These are phyloP conservation scores for Penicillium paneum DNA, from an alignment of 2,329 filamentous ascomycete genomes.

Conservation along the genomic window DNA sequence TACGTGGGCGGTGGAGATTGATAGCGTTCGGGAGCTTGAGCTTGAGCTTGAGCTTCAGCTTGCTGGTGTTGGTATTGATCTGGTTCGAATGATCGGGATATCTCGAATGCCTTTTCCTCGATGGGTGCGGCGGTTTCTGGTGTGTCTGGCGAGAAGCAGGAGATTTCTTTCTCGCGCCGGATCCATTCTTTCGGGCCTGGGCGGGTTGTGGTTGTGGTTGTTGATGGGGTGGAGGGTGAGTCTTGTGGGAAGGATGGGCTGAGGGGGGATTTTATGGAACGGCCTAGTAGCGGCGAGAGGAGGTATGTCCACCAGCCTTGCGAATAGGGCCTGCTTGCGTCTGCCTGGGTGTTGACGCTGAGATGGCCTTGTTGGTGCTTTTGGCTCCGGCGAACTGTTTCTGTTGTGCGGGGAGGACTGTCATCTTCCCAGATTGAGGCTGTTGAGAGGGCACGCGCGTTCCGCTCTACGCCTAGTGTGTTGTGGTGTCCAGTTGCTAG, in stretches of 20 bases:
- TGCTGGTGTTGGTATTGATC: background rate
- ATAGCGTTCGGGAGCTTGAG: background rate
- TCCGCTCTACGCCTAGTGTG: slow-evolving; percentile 9
- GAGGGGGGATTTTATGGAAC: slow-evolving; percentile 25
- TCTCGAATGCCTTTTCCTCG: slow-evolving; percentile 10
- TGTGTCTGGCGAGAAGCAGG: slow-evolving; percentile 35
- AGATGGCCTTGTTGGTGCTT: slow-evolving; percentile 14
- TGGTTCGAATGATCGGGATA: slow-evolving; percentile 12
- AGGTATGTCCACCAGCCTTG: slow-evolving; percentile 52
- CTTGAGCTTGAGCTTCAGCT: background rate
- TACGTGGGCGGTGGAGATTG: slow-evolving; percentile 3
- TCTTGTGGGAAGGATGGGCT: slow-evolving; percentile 23
- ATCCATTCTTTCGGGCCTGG: slow-evolving; percentile 27
- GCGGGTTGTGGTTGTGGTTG: background rate
- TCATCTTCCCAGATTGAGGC: slow-evolving; percentile 40
- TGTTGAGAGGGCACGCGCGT: slow-evolving; percentile 28
- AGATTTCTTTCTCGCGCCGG: slow-evolving; percentile 24
- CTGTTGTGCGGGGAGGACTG: slow-evolving; percentile 12
- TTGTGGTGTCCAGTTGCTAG: slow-evolving; percentile 9
- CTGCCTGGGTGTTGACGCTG: slow-evolving; percentile 35
- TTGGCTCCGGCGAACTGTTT: slow-evolving; percentile 16
- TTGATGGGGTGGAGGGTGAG: background rate
- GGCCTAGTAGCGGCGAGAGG: slow-evolving; percentile 43
- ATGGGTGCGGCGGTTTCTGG: slow-evolving; percentile 23
- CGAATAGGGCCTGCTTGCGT: slow-evolving; percentile 39